phyloP scores from a whole-genome alignment of 306 rosid genomes.

The Trichosanthes truncata region DNA sequence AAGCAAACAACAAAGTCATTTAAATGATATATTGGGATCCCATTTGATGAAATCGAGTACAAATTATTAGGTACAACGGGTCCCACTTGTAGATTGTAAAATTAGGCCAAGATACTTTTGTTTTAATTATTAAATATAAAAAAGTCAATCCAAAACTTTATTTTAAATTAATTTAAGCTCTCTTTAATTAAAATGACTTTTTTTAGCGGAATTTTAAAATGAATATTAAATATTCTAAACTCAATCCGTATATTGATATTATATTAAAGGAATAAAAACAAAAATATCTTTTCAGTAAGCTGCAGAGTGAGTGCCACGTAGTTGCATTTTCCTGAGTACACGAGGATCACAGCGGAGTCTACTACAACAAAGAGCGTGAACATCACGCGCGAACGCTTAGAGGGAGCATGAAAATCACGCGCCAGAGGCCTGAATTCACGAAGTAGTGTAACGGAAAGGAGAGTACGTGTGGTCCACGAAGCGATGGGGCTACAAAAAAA shows the following conservation, averaged over 20 bases:
- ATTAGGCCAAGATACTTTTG: not conserved
- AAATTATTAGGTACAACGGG: not conserved
- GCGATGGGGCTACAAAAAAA: not conserved
- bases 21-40: not conserved
- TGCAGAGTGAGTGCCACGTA: not conserved
- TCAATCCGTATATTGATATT: not conserved
- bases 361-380: not conserved
- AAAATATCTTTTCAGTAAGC: not conserved
- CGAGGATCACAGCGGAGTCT: not conserved
- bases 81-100: not conserved
- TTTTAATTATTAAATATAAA: not conserved
- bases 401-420: not conserved
- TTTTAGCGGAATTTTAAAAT: too few species aligned
- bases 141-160: too few species aligned
- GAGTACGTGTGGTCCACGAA: slow-evolving; percentile 6
- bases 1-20: too few species aligned
- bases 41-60: not conserved
- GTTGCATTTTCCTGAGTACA: not conserved
- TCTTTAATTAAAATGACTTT: too few species aligned
- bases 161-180: too few species aligned
- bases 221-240: too few species aligned
- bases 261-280: not conserved
- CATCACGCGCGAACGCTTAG: not conserved
- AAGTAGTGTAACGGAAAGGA: not conserved
- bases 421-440: not conserved